Conservation (phyloP, 1,139 yeast genomes). For the Suhomyces guaymorum region DNA sequence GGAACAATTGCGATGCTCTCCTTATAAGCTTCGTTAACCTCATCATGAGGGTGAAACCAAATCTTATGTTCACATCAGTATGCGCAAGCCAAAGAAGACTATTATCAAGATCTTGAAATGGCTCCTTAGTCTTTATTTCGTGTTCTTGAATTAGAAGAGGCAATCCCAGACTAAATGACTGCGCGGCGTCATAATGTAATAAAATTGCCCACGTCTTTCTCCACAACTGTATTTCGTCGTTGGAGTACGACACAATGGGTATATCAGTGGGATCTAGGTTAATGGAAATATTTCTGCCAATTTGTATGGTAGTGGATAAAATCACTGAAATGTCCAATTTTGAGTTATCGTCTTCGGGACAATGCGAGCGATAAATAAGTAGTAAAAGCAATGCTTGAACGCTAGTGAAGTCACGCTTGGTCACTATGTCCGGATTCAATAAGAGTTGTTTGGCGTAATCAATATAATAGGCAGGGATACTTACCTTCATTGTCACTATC, state of each 20-base stretch:
- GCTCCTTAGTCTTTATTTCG: not conserved
- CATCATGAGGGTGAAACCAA: not conserved
- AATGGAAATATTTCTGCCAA: not conserved
- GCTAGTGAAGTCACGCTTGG: not conserved
- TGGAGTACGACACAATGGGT: not conserved
- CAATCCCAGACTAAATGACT: not conserved
- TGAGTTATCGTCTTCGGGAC: constrained; percentile 1
- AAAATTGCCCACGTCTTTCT: constrained; percentile 1
- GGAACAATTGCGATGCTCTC: not conserved
- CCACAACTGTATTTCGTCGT: not conserved
- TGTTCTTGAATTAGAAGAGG: not conserved
- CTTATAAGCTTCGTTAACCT: not conserved
- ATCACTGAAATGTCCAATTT: not conserved
- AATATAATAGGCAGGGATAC: not conserved
- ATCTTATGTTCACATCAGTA: not conserved
- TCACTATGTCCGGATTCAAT: not conserved
- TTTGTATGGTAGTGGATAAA: not conserved
- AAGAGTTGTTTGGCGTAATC: not conserved
- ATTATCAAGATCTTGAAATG: not conserved
- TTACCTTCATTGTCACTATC: not conserved
- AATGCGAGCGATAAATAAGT: not conserved
- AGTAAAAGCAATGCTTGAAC: constrained; percentile 1
- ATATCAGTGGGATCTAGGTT: not conserved
- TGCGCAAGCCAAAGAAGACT: not conserved
- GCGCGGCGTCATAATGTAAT: not conserved